Conservation (phyloP, 441 rosid species). For the Euphorbia celastroides region DNA sequence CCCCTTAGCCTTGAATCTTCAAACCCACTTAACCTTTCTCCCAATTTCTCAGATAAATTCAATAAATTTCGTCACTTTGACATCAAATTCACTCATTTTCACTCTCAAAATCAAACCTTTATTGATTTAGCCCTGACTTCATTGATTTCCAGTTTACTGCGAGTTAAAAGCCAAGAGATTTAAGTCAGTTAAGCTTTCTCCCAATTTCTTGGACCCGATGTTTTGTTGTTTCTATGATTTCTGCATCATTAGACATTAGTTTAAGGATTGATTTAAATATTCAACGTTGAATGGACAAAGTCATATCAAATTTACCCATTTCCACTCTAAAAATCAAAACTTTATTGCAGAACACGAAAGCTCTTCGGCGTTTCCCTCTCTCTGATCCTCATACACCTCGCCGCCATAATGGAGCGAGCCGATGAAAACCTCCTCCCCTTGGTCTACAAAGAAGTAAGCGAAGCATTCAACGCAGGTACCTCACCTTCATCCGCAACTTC, state of each 20-base stretch:
- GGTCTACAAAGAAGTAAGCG: conserved; percentile 97
- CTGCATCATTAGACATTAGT: background rate
- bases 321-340: too few species aligned
- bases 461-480: conserved; percentile 85
- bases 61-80: too few species aligned
- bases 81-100: too few species aligned
- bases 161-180: too few species aligned
- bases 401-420: conserved; percentile 91
- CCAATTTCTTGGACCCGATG: background rate
- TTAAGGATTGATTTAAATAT: background rate
- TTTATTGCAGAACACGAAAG: conserved; percentile 53
- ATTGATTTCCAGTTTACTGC: too few species aligned
- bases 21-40: background rate
- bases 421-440: conserved; percentile 92
- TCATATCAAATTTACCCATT: background rate
- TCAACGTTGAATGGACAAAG: background rate
- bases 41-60: background rate
- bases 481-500: conserved; percentile 89
- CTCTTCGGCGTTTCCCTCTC: conserved; percentile 79
- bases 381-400: conserved; percentile 76
- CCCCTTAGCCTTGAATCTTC: background rate
- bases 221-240: background rate
- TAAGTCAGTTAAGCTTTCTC: background rate
- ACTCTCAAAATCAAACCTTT: too few species aligned
- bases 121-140: too few species aligned